Conservation (phyloP, 2,329 filamentous ascomycete genomes). For the Pyrenophora seminiperda region DNA sequence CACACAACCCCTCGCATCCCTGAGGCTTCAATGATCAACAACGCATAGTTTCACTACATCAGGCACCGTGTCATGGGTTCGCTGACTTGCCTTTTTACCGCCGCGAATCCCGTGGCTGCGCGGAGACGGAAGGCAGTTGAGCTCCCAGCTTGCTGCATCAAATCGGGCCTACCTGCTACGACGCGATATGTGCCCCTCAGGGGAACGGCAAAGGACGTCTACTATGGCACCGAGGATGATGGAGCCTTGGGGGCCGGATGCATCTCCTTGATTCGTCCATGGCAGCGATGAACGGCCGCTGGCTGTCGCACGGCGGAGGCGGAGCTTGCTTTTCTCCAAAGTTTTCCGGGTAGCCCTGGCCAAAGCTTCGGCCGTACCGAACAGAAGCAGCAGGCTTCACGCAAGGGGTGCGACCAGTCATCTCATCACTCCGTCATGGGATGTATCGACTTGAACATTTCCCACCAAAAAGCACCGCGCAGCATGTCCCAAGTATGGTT, state of each 20-base stretch:
- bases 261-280: slow-evolving; percentile 33
- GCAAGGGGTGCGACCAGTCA: slow-evolving; percentile 28
- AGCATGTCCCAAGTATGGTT: neutral
- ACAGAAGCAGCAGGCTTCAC: slow-evolving; percentile 26
- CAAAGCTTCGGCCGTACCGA: slow-evolving; percentile 32
- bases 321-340: slow-evolving; percentile 28
- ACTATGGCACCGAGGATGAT: too few species aligned
- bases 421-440: slow-evolving; percentile 15
- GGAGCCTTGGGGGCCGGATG: slow-evolving; percentile 20
- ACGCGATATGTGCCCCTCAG: slow-evolving; percentile 31
- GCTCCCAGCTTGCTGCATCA: slow-evolving; percentile 10
- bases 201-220: slow-evolving; percentile 32
- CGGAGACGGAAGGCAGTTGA: slow-evolving; percentile 26
- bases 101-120: slow-evolving; percentile 18
- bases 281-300: slow-evolving; percentile 30
- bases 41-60: slow-evolving; percentile 17
- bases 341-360: slow-evolving; percentile 28
- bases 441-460: slow-evolving; percentile 2
- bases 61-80: slow-evolving; percentile 17
- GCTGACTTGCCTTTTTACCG: slow-evolving; percentile 5
- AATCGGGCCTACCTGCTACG: slow-evolving; percentile 29
- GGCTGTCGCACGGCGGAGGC: slow-evolving; percentile 36
- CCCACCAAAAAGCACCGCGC: neutral
- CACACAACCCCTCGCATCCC: slow-evolving; percentile 6
- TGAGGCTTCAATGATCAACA: slow-evolving; percentile 19